Conservation (phyloP, 176 grass and related monocot genomes). For the Ensete ventricosum region DNA sequence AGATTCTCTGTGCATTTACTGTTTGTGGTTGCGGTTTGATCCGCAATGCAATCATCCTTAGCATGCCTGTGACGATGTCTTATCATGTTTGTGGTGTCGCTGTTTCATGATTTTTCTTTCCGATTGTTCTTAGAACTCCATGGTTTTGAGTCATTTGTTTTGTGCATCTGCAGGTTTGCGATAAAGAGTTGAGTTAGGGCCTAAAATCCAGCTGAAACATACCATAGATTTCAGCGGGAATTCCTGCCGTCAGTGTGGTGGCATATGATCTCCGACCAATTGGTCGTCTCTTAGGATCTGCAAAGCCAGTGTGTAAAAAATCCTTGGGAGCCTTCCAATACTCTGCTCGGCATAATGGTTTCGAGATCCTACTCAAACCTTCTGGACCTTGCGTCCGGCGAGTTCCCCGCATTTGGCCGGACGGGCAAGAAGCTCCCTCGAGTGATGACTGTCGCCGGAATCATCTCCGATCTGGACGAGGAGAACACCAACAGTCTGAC, state of each 20-base stretch:
- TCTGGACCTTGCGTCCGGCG: conserved; percentile 35
- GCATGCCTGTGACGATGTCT: no score
- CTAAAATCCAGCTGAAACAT: no score
- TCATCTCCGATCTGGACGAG: conserved; percentile 35
- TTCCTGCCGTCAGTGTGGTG: no score
- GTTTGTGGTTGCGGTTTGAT: neutral
- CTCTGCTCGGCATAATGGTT: conserved; percentile 23
- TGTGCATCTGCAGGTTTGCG: neutral
- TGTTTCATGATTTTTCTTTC: no score
- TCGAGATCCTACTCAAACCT: conserved; percentile 52
- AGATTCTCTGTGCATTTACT: conserved; percentile 5
- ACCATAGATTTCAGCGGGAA: no score
- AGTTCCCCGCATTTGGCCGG: conserved; percentile 16
- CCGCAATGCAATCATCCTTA: no score
- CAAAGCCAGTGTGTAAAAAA: neutral
- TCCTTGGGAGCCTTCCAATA: neutral
- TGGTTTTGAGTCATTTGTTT: no score
- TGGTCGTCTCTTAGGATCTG: neutral
- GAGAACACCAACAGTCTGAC: conserved; percentile 28
- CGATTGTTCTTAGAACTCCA: no score
- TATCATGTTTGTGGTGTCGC: no score
- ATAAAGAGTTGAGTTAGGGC: neutral
- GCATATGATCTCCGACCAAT: no score
- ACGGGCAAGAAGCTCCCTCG: conserved; percentile 26
- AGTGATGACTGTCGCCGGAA: conserved; percentile 38